Conservation (phyloP, 208 protist genomes). For the Trypanosoma theileri region DNA sequence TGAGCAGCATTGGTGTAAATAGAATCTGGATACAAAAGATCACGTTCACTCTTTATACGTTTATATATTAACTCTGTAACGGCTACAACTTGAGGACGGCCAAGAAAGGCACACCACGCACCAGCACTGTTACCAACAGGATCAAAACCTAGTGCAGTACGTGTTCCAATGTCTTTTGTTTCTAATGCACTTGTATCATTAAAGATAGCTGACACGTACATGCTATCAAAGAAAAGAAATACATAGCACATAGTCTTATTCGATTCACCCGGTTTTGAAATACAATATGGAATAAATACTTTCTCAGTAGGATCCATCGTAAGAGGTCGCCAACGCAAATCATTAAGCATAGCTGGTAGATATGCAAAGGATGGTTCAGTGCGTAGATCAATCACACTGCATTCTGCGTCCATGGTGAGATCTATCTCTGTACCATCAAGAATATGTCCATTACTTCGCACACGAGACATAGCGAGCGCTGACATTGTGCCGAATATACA, state of each 20-base stretch:
- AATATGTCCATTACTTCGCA: constrained; percentile 49
- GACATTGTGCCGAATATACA: constrained; percentile 67
- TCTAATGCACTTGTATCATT: constrained; percentile 38
- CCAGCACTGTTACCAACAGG: constrained; percentile 35
- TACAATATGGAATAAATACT: constrained; percentile 50
- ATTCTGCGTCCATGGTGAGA: constrained; percentile 52
- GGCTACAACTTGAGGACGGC: constrained; percentile 52
- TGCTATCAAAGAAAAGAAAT: constrained; percentile 72
- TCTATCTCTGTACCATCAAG: constrained; percentile 61
- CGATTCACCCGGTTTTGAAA: constrained; percentile 11
- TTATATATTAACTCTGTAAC: constrained; percentile 44
- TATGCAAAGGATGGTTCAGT: constrained; percentile 62
- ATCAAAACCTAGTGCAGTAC: constrained; percentile 58
- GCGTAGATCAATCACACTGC: constrained; percentile 35
- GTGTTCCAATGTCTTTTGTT: constrained; percentile 45
- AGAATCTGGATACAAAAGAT: constrained; percentile 33
- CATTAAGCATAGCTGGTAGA: constrained; percentile 58
- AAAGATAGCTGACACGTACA: constrained; percentile 64
- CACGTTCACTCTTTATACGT: constrained; percentile 29
- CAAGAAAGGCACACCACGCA: constrained; percentile 47
- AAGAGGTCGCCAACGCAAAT: constrained; percentile 80
- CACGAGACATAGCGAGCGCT: constrained; percentile 71
- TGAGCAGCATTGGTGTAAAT: constrained; percentile 28
- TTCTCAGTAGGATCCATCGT: constrained; percentile 46
- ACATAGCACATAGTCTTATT: constrained; percentile 51